These are phyloP conservation scores for Tubosaeta sp. DNA, from an alignment of 768 basidiomycete species.

Conservation along the genomic window DNA sequence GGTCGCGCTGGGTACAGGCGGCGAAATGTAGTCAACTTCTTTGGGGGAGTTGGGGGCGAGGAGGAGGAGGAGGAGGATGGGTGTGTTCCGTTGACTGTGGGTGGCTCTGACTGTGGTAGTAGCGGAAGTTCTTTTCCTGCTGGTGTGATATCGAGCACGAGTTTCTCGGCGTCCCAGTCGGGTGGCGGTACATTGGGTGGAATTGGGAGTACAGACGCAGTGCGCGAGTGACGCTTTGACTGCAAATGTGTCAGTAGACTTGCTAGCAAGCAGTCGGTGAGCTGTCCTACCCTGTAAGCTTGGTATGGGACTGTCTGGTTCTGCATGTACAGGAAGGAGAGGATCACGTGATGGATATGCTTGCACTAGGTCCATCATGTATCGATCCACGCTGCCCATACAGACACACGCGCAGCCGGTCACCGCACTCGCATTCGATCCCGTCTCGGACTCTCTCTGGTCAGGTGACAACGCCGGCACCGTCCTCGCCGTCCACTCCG, in stretches of 20 bases:
- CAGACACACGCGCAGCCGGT: slow-evolving; percentile 41
- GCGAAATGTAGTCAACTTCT: slow-evolving; percentile 49
- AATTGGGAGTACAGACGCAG: slow-evolving; percentile 29
- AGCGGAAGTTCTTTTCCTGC: background rate
- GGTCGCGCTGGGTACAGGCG: slow-evolving; percentile 40
- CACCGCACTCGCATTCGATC: slow-evolving; percentile 83
- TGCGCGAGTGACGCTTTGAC: slow-evolving; percentile 48
- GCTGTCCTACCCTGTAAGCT: slow-evolving; percentile 38
- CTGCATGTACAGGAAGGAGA: slow-evolving; percentile 3
- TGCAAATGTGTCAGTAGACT: slow-evolving; percentile 10
- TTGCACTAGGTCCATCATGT: slow-evolving; percentile 8
- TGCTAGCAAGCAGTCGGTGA: fast-evolving
- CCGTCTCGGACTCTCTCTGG: slow-evolving; percentile 88
- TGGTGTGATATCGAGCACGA: slow-evolving; percentile 4
- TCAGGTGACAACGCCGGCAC: slow-evolving; percentile 69
- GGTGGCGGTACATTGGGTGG: slow-evolving; percentile 24
- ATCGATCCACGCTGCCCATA: slow-evolving; percentile 19
- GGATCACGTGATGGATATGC: slow-evolving; percentile 16
- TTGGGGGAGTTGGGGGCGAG: background rate
- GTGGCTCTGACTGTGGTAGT: background rate
- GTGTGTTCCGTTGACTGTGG: background rate
- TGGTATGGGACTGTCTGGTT: slow-evolving; percentile 42
- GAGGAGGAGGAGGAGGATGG: background rate
- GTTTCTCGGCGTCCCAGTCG: slow-evolving; percentile 24
- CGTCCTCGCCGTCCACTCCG: slow-evolving; percentile 63